Conservation (phyloP, 495 filamentous ascomycete species). For the Aspergillus carlsbadensis region DNA sequence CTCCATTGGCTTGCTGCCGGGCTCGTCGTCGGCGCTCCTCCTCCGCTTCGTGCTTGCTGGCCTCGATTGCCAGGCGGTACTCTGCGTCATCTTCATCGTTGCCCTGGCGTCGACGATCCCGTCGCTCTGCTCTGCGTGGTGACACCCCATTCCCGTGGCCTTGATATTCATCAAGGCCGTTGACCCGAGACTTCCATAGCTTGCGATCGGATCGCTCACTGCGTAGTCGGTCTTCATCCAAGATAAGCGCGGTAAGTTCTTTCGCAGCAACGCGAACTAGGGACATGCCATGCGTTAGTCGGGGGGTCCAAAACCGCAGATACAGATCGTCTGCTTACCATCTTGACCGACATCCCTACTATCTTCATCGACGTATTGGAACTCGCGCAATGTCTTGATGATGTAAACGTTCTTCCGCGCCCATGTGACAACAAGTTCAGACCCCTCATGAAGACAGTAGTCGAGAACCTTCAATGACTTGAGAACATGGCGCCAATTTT, state of each 20-base stretch:
- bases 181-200: constrained; percentile 94
- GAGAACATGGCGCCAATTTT: constrained; percentile 98
- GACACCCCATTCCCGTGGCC: constrained; percentile 35
- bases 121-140: constrained; percentile 42
- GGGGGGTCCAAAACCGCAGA: neutral
- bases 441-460: constrained; percentile 97
- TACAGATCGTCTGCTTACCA: constrained; percentile 51
- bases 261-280: constrained; percentile 93
- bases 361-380: constrained; percentile 93
- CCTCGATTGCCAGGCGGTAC: constrained; percentile 90
- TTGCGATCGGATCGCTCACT: constrained; percentile 89
- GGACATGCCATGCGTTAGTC: constrained; percentile 1
- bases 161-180: constrained; percentile 76
- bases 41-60: constrained; percentile 93
- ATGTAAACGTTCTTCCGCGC: constrained; percentile 97
- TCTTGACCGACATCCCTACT: constrained; percentile 93
- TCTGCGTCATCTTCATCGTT: constrained; percentile 90
- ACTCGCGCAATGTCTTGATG: constrained; percentile 97
- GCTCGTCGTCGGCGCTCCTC: constrained; percentile 75
- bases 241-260: constrained; percentile 89
- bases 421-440: constrained; percentile 96
- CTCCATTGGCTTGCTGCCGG: constrained; percentile 48
- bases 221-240: constrained; percentile 93
- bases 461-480: constrained; percentile 98
- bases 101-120: constrained; percentile 40